Conservation (phyloP, 2,329 filamentous ascomycete species). For the Ophiocordyceps polyrhachis-furcata region DNA sequence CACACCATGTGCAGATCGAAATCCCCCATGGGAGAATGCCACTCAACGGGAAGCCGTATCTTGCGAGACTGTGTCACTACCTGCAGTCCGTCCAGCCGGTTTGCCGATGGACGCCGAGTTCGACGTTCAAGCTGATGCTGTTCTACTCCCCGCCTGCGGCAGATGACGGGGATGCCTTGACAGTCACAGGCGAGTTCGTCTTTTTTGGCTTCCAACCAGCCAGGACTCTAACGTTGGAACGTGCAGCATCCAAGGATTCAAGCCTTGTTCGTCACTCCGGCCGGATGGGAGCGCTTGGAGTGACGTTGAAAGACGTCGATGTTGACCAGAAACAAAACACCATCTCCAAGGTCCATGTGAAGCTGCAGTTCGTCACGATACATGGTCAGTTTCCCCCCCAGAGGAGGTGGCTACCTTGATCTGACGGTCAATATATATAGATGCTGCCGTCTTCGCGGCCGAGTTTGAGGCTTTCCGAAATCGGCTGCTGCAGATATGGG, state of each 20-base stretch:
- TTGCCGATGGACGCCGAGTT: background rate
- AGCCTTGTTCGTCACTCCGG: background rate
- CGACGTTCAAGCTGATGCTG: background rate
- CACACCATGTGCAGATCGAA: background rate
- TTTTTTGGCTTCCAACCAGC: background rate
- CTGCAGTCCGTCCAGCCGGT: background rate
- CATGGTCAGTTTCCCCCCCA: background rate
- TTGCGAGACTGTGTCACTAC: background rate
- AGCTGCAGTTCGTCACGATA: background rate
- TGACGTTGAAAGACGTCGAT: background rate
- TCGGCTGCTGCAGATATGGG: background rate
- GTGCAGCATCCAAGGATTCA: background rate
- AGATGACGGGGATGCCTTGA: background rate
- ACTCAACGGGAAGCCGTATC: background rate
- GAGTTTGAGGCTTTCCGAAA: background rate
- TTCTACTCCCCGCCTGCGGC: background rate
- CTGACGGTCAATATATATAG: no score
- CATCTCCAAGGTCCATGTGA: background rate
- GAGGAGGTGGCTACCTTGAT: background rate
- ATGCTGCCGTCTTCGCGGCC: background rate
- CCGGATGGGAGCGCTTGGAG: background rate
- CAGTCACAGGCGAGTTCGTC: background rate
- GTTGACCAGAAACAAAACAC: background rate
- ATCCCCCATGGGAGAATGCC: background rate
- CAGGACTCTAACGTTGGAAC: background rate